phyloP scores from a whole-genome alignment of 176 grass and related monocot species.

The Aegilops umbellulata region DNA sequence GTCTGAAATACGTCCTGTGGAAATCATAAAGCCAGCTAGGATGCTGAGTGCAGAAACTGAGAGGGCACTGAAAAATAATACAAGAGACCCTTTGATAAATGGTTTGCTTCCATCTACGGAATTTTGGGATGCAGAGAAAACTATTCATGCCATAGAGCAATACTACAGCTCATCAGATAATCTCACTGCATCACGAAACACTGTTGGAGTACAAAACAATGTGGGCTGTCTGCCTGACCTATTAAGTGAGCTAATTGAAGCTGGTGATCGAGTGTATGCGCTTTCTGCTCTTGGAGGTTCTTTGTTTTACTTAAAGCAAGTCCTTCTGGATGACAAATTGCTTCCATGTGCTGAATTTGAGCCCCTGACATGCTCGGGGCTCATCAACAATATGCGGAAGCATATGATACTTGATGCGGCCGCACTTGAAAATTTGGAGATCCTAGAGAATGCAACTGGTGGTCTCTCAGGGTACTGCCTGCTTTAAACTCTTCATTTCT shows the following conservation, averaged over 20 bases:
- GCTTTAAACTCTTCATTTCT: slow-evolving; percentile 22
- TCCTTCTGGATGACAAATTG: slow-evolving; percentile 77
- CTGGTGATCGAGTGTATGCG: slow-evolving; percentile 58
- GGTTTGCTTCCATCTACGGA: slow-evolving; percentile 63
- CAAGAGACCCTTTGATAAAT: slow-evolving; percentile 80
- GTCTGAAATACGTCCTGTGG: slow-evolving; percentile 87
- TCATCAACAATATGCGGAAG: slow-evolving; percentile 46
- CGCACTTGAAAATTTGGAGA: slow-evolving; percentile 92
- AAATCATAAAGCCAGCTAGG: slow-evolving; percentile 84
- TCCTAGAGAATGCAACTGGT: slow-evolving; percentile 83
- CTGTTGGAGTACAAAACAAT: slow-evolving; percentile 18
- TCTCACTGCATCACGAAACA: slow-evolving; percentile 13
- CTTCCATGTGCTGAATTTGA: slow-evolving; percentile 85
- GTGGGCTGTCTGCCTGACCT: slow-evolving; percentile 45
- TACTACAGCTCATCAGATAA: slow-evolving; percentile 57
- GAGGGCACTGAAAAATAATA: slow-evolving; percentile 74
- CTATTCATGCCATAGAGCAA: slow-evolving; percentile 54
- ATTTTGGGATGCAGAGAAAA: slow-evolving; percentile 87
- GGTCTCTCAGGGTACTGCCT: slow-evolving; percentile 68
- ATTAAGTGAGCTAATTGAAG: slow-evolving; percentile 59
- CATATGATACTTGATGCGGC: slow-evolving; percentile 93
- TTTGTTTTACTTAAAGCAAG: slow-evolving; percentile 93
- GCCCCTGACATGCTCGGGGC: slow-evolving; percentile 52
- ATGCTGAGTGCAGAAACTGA: slow-evolving; percentile 78
- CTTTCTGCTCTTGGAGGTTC: slow-evolving; percentile 95